Conservation (phyloP, 2,329 filamentous ascomycete genomes). For the Ophiosphaerella narmari region DNA sequence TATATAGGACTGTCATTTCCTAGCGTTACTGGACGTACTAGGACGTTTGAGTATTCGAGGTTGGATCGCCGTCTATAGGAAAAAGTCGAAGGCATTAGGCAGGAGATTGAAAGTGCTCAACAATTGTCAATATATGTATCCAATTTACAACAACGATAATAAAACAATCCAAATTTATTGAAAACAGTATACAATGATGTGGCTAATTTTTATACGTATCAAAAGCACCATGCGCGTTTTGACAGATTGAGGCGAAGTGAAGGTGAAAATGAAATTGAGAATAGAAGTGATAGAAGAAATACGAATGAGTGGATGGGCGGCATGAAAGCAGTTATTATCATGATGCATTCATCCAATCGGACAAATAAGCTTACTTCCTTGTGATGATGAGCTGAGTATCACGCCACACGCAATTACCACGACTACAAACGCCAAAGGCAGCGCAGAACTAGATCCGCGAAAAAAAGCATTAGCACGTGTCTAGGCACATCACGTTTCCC, state of each 20-base stretch:
- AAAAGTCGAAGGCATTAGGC: constrained; percentile 5
- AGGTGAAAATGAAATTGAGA: neutral
- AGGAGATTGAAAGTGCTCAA: neutral
- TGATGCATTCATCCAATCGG: neutral
- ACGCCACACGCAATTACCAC: neutral
- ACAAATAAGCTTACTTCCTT: constrained; percentile 2
- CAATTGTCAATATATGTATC: neutral
- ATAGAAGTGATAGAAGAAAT: too few species aligned
- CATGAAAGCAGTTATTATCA: neutral
- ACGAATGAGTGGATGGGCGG: neutral
- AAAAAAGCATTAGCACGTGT: too few species aligned
- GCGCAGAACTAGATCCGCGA: neutral
- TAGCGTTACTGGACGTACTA: neutral
- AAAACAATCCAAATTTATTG: neutral
- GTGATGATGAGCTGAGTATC: neutral
- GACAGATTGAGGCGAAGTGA: neutral
- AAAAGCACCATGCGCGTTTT: neutral
- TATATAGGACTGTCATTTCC: constrained; percentile 8
- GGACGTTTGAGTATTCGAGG: constrained; percentile 17
- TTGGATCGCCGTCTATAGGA: constrained; percentile 10
- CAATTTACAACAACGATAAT: constrained; percentile 10
- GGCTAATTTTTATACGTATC: too few species aligned
- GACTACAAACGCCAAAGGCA: too few species aligned
- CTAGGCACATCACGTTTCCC: too few species aligned
- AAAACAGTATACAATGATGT: too few species aligned